Percentiles rank a stretch among this genome's conserved stretches.
Conservation (phyloP, 2,329 filamentous ascomycete species). For the Sporothrix phasma region DNA sequence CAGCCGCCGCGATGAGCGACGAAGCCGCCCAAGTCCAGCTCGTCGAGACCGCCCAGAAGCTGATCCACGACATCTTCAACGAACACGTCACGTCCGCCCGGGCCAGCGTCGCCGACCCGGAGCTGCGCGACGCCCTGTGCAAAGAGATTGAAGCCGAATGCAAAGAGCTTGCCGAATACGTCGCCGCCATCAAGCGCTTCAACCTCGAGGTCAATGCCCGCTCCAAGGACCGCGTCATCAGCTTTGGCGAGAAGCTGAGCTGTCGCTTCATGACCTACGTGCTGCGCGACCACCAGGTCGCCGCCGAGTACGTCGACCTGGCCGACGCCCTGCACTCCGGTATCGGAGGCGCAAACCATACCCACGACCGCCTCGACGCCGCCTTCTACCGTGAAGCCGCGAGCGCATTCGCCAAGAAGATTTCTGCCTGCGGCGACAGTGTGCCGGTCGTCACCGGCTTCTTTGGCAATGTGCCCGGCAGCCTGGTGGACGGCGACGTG, state of each 20-base stretch:
- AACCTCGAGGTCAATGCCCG: conserved; percentile 67
- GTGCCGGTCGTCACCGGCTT: conserved; percentile 76
- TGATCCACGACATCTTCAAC: conserved; percentile 70
- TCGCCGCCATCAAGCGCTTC: conserved; percentile 53
- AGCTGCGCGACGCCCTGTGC: conserved; percentile 49
- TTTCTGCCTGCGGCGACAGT: conserved; percentile 53
- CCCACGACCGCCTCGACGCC: conserved; percentile 48
- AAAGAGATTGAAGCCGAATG: conserved; percentile 69
- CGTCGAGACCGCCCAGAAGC: conserved; percentile 55
- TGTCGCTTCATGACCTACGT: conserved; percentile 84
- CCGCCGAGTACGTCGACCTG: conserved; percentile 83
- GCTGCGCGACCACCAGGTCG: conserved; percentile 68
- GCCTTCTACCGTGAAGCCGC: conserved; percentile 61
- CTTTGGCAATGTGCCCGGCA: conserved; percentile 87
- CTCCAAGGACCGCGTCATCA: conserved; percentile 80
- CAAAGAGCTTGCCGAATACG: conserved; percentile 65
- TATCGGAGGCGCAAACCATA: neutral
- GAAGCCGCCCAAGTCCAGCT: conserved; percentile 44
- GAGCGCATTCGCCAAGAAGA: conserved; percentile 50
- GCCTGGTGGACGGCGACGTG: conserved; percentile 69
- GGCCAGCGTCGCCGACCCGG: conserved; percentile 46
- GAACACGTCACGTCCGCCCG: conserved; percentile 72
- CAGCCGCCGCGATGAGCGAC: conserved; percentile 35
- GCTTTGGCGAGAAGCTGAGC: conserved; percentile 91
- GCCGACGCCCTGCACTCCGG: conserved; percentile 37